Evolutionary conservation across 495 filamentous ascomycete genomes (phyloP).

Genomic region (Neurospora intermedia): DNA sequence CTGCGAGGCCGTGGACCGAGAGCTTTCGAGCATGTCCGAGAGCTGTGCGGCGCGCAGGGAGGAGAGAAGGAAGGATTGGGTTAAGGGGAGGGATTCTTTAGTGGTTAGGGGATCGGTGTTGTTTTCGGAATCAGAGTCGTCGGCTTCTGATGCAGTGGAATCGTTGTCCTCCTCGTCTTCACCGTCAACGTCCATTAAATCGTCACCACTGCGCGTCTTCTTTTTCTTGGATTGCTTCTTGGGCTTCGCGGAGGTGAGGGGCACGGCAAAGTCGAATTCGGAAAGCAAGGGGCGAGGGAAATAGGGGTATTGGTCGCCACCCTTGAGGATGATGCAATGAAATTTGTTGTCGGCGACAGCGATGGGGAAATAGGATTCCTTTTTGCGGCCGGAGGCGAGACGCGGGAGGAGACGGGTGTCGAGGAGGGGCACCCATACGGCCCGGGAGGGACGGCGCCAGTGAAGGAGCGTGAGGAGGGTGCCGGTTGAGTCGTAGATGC

Average conservation of each 20-base stretch:
- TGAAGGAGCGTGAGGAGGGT: slow-evolving; percentile 78
- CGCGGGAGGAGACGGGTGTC: slow-evolving; percentile 79
- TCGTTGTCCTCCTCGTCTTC: slow-evolving; percentile 21
- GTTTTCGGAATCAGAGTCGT: slow-evolving; percentile 25
- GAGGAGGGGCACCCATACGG: slow-evolving; percentile 82
- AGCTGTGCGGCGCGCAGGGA: slow-evolving; percentile 60
- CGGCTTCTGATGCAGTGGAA: slow-evolving; percentile 1
- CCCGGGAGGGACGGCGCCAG: slow-evolving; percentile 77
- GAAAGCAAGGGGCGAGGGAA: slow-evolving; percentile 86
- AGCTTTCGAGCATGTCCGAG: slow-evolving; percentile 55
- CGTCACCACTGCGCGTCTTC: slow-evolving; percentile 21
- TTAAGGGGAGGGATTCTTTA: slow-evolving; percentile 40
- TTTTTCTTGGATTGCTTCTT: slow-evolving; percentile 25
- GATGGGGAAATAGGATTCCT: slow-evolving; percentile 90
- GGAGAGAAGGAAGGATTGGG: slow-evolving; percentile 71
- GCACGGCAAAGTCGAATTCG: slow-evolving; percentile 88
- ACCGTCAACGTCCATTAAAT: slow-evolving; percentile 21
- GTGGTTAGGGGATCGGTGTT: slow-evolving; percentile 13
- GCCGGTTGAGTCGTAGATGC: slow-evolving; percentile 85
- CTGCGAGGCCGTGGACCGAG: slow-evolving; percentile 43
- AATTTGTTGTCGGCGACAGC: slow-evolving; percentile 87
- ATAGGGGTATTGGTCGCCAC: slow-evolving; percentile 84
- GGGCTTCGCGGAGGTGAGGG: slow-evolving; percentile 46
- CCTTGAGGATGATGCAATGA: slow-evolving; percentile 98
- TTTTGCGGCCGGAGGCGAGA: slow-evolving; percentile 68